Conservation (phyloP, 2,329 filamentous ascomycete genomes). For the Penicillium sclerotigenum region DNA sequence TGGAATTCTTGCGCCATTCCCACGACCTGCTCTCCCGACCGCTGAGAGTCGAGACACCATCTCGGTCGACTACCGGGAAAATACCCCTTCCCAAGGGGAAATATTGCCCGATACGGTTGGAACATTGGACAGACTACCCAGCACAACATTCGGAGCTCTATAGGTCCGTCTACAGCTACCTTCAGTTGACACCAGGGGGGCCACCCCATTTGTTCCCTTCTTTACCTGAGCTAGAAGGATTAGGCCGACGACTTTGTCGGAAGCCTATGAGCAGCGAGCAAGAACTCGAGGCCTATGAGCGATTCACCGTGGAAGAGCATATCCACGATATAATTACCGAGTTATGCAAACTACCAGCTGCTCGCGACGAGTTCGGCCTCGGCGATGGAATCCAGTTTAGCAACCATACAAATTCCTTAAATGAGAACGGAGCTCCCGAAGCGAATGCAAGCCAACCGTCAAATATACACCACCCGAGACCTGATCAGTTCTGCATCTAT, state of each 20-base stretch:
- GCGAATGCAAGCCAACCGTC: conserved; percentile 3
- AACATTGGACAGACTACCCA: conserved; percentile 17
- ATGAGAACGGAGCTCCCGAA: conserved; percentile 9
- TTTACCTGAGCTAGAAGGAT: conserved; percentile 14
- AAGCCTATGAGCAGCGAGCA: conserved; percentile 18
- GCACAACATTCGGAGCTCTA: conserved; percentile 15
- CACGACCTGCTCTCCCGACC: conserved; percentile 16
- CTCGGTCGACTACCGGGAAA: conserved; percentile 18
- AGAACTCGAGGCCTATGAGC: conserved; percentile 21
- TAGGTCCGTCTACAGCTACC: conserved; percentile 10
- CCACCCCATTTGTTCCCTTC: conserved; percentile 16
- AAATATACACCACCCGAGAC: conserved; percentile 1
- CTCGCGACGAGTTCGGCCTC: conserved; percentile 13
- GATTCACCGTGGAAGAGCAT: conserved; percentile 20
- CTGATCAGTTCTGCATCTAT: conserved; percentile 23
- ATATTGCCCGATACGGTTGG: conserved; percentile 19
- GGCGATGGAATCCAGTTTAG: conserved; percentile 15
- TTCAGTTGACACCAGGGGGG: conserved; percentile 10
- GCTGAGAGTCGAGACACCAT: conserved; percentile 15
- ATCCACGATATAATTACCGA: conserved; percentile 17
- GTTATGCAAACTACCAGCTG: conserved; percentile 16
- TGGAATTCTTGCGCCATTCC: conserved; percentile 18
- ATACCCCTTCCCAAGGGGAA: conserved; percentile 20
- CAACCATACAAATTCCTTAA: conserved; percentile 16
- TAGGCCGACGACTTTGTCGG: conserved; percentile 10